Percentiles rank a stretch among this genome's conserved stretches.
These are phyloP conservation scores for Oryza glaberrima DNA, from an alignment of 176 grass and related monocot species.

Conservation along the genomic window DNA sequence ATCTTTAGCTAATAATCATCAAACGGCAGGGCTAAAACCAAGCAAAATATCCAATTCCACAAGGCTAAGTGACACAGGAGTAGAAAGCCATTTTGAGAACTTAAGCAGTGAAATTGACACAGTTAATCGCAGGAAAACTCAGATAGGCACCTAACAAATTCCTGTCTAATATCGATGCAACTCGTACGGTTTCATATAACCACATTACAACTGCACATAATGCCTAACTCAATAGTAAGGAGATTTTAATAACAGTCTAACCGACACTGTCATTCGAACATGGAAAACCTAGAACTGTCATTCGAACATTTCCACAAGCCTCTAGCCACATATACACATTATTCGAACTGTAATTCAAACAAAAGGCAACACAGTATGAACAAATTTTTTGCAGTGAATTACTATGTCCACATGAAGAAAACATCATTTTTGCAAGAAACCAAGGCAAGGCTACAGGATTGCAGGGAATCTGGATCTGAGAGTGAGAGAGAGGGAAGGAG, in stretches of 20 bases:
- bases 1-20: background rate
- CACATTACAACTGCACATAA: background rate
- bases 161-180: background rate
- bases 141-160: too few species aligned
- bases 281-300: background rate
- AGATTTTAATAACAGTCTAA: background rate
- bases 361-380: background rate
- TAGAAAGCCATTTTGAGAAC: background rate
- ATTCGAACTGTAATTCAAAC: background rate
- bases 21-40: background rate
- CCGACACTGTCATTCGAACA: background rate
- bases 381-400: background rate
- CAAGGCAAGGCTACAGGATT: background rate
- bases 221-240: too few species aligned
- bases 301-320: background rate
- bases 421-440: background rate
- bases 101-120: background rate
- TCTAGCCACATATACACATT: background rate
- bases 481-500: background rate
- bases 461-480: conserved; percentile 1
- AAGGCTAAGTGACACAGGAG: background rate
- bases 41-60: background rate
- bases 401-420: background rate
- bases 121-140: background rate
- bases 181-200: background rate